Percentiles rank a stretch among this genome's conserved stretches.
Conservation (phyloP, 2,329 filamentous ascomycete genomes). For the Clonostachys rosea region DNA sequence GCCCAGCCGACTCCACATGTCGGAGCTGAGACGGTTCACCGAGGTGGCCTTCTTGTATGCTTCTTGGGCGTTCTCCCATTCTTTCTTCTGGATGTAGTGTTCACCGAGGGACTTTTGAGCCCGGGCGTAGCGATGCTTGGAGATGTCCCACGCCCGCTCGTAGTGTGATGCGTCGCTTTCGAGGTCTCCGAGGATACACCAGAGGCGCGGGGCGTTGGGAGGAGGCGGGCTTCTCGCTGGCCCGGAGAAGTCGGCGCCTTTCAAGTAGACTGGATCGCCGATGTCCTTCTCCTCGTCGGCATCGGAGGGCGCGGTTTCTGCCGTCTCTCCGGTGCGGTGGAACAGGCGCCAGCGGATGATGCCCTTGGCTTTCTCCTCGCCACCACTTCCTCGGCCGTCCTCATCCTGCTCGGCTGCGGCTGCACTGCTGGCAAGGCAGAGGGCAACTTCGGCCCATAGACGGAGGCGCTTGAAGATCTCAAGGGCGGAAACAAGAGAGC, state of each 20-base stretch:
- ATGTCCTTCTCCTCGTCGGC: slow-evolving; percentile 45
- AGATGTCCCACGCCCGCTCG: slow-evolving; percentile 83
- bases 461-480: slow-evolving; percentile 93
- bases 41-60: slow-evolving; percentile 75
- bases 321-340: slow-evolving; percentile 45
- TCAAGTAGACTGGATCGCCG: slow-evolving; percentile 51
- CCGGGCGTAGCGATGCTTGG: slow-evolving; percentile 72
- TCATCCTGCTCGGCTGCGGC: slow-evolving; percentile 54
- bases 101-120: slow-evolving; percentile 86
- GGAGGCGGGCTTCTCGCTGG: slow-evolving; percentile 65
- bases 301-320: slow-evolving; percentile 21
- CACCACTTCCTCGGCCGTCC: slow-evolving; percentile 46
- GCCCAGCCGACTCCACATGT: slow-evolving; percentile 86
- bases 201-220: slow-evolving; percentile 78
- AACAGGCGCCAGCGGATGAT: slow-evolving; percentile 79
- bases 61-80: slow-evolving; percentile 65
- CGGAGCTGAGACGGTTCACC: slow-evolving; percentile 75
- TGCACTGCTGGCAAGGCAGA: slow-evolving; percentile 70
- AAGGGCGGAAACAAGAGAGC: slow-evolving; percentile 81
- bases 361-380: slow-evolving; percentile 74
- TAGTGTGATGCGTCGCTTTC: slow-evolving; percentile 73
- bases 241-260: slow-evolving; percentile 48
- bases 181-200: slow-evolving; percentile 91
- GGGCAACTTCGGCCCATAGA: slow-evolving; percentile 90
- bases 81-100: slow-evolving; percentile 62